Evolutionary conservation across 305 asterid species (phyloP).

Genomic region (Fraxinus velutina): DNA sequence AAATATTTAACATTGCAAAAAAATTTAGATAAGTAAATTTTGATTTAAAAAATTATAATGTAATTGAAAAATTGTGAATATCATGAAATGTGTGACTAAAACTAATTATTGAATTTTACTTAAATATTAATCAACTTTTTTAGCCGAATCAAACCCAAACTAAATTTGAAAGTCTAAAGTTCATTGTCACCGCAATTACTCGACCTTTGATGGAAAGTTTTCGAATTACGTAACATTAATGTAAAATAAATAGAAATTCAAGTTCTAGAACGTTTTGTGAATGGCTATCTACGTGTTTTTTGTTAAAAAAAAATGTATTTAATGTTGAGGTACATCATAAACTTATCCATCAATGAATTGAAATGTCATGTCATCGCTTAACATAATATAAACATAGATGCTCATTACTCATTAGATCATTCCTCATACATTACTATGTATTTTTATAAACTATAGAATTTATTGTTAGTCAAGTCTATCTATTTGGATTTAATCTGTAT

Average conservation of each 20-base stretch:
- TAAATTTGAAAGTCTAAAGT: background rate
- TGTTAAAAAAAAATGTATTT: background rate
- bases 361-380: background rate
- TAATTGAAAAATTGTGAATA: background rate
- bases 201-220: background rate
- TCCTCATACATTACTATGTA: background rate
- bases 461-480: background rate
- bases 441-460: too few species aligned
- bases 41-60: too few species aligned
- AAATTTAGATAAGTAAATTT: too few species aligned
- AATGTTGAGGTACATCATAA: background rate
- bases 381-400: background rate
- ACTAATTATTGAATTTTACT: background rate
- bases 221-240: background rate
- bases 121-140: too few species aligned
- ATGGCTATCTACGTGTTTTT: background rate
- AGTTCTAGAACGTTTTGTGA: background rate
- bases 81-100: too few species aligned
- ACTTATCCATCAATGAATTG: background rate
- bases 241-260: background rate
- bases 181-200: background rate
- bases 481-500: background rate
- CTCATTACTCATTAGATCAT: background rate
- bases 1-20: too few species aligned
- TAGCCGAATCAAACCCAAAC: background rate